phyloP scores from a whole-genome alignment of 148 eudicot species.

The Suaeda aralocaspica region DNA sequence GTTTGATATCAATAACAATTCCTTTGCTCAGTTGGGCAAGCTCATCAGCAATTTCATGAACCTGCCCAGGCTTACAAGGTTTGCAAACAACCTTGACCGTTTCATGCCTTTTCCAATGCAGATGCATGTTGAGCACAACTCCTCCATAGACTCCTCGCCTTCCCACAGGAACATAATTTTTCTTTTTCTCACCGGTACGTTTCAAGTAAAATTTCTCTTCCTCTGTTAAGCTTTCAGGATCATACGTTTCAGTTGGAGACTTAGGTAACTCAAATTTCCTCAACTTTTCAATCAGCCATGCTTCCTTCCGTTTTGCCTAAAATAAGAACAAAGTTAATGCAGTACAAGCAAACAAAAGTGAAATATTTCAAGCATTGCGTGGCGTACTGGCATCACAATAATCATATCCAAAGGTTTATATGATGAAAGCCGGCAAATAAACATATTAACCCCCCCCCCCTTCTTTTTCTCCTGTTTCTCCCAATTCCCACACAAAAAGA shows the following conservation, averaged over 20 bases:
- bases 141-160: conserved; percentile 99
- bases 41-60: conserved; percentile 83
- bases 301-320: conserved; percentile 94
- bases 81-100: conserved; percentile 91
- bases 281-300: conserved; percentile 90
- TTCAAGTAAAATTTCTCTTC: conserved; percentile 89
- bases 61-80: conserved; percentile 89
- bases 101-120: conserved; percentile 96
- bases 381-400: too few species aligned
- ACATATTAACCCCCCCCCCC: neutral
- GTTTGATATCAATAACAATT: conserved; percentile 78
- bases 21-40: conserved; percentile 87
- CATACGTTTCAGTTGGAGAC: conserved; percentile 65
- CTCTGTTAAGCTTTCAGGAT: conserved; percentile 90
- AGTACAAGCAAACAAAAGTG: neutral
- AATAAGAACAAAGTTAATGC: neutral
- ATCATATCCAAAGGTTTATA: neutral
- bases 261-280: conserved; percentile 79
- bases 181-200: conserved; percentile 97
- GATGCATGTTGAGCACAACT: conserved; percentile 98
- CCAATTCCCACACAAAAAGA: neutral
- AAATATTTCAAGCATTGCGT: neutral
- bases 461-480: neutral
- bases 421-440: neutral
- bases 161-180: conserved; percentile 92